Evolutionary conservation across 139 green algal genomes (phyloP), one percentile per base, ranked within the genome.

Genomic region (Tetraselmis striata): DNA sequence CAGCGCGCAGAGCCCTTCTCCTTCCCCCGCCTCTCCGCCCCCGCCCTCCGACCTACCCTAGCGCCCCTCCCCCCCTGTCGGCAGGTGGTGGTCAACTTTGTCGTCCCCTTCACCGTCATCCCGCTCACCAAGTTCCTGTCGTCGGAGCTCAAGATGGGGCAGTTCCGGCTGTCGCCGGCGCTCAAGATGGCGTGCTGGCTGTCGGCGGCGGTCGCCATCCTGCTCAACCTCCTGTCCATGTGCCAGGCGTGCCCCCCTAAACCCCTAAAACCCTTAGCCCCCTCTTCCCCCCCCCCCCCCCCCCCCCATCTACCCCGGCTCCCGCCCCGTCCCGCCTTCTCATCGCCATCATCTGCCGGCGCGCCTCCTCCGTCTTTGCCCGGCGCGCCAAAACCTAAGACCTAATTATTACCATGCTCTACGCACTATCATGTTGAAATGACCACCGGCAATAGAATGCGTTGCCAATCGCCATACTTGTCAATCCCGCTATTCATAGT

Each of bases 81-180:
- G n/a, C 81, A 84, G 81, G 75, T 84, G 23, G 81, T 84, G 2
- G 81, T 84, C 2, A 81, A 81, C 81, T 59, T 84, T 2, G 67
- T 80, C n/a, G 75, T 84, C 29, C 81, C 81, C 23, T 84, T 84
- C 76, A 81, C 29, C 27, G 74, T 84, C n/a, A 84, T 84, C 81
- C 81, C 81, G 24, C 75, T 84, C 11, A 84, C 29, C 5, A 80
- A 75, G 45, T 84, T 81, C 28, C 75, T 84, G 80, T 79, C 28
- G 26, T 84, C 80, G 26, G 80, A 84, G 29, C 2, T 79, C 2
- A 84, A 84, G 80, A 77, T 77, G 74, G 74, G 74, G 5, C 74
- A 28, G 2, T 77, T 77, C 25, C 25, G n/a, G 74, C 74, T 77
- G 26, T 77, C 74, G 74, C 25, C 23, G 26, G 5, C 2, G 26